phyloP scores from a whole-genome alignment of 1,139 yeast genomes.

The Scheffersomyces insectosa region DNA sequence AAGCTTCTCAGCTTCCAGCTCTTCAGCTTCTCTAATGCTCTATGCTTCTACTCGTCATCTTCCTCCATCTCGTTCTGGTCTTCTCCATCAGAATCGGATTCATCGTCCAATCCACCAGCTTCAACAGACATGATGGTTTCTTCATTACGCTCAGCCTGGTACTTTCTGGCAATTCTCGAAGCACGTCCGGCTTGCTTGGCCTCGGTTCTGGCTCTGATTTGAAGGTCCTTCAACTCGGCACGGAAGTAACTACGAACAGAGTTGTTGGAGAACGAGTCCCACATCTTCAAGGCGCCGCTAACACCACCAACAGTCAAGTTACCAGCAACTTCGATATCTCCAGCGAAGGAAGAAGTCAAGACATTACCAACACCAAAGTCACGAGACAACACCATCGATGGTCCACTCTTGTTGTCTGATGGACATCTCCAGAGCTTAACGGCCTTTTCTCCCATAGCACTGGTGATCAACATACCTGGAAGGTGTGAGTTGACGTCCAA shows the following conservation, averaged over 20 bases:
- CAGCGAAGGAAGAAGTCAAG: constrained; percentile 77
- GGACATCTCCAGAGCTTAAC: constrained; percentile 88
- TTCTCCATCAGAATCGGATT: constrained; percentile 56
- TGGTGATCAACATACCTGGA: constrained; percentile 78
- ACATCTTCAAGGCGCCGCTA: constrained; percentile 77
- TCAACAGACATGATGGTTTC: constrained; percentile 65
- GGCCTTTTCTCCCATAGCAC: constrained; percentile 87
- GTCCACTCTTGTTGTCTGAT: constrained; percentile 48
- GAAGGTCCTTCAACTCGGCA: constrained; percentile 54
- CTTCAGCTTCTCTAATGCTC: too few relatives aligned
- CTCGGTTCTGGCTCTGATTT: constrained; percentile 55
- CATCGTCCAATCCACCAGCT: constrained; percentile 57
- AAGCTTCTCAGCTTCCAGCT: too few relatives aligned
- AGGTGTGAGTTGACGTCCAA: constrained; percentile 68
- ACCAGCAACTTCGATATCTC: constrained; percentile 86
- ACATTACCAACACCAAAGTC: constrained; percentile 97
- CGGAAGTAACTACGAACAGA: constrained; percentile 74
- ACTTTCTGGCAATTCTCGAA: constrained; percentile 75
- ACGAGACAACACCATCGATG: constrained; percentile 87
- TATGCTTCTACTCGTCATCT: constrained; percentile 8
- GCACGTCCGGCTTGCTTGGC: constrained; percentile 58
- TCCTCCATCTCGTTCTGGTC: constrained; percentile 22
- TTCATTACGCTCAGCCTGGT: constrained; percentile 44
- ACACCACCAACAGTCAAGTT: constrained; percentile 88
- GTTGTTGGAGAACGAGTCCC: constrained; percentile 87